Evolutionary conservation across 441 rosid species (phyloP).

Genomic region (Arabidopsis lyrata): DNA sequence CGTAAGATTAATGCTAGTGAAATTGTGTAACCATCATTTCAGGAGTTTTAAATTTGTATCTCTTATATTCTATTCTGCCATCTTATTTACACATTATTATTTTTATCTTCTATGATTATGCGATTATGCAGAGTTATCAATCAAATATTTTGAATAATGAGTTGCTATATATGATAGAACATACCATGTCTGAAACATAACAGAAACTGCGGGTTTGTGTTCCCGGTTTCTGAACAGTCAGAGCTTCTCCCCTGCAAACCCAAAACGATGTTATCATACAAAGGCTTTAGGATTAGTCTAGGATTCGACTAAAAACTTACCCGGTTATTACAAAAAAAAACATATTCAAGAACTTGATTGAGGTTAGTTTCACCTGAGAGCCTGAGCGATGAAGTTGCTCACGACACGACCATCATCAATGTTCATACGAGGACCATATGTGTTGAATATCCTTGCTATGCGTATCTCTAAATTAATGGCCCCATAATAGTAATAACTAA

Average conservation of each 20-base stretch:
- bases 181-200: constrained; percentile 96
- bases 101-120: background rate
- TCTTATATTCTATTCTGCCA: too few relatives aligned
- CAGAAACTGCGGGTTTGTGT: constrained; percentile 99
- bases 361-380: constrained; percentile 63
- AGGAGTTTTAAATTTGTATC: too few relatives aligned
- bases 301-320: background rate
- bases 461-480: constrained; percentile 64
- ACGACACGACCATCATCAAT: constrained; percentile 99
- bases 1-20: background rate
- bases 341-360: constrained; percentile 26
- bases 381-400: constrained; percentile 97
- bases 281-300: background rate
- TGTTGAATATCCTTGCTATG: constrained; percentile 96
- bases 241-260: constrained; percentile 71
- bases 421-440: constrained; percentile 99
- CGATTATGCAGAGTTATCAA: background rate
- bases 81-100: background rate
- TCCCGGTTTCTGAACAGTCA: constrained; percentile 95
- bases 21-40: too few relatives aligned
- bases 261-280: background rate
- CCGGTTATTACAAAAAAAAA: background rate
- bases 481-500: background rate
- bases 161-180: constrained; percentile 18
- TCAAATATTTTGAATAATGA: background rate